These are phyloP conservation scores for Alternaria ethzedia DNA, from an alignment of 2,329 filamentous ascomycete genomes.

Conservation along the genomic window DNA sequence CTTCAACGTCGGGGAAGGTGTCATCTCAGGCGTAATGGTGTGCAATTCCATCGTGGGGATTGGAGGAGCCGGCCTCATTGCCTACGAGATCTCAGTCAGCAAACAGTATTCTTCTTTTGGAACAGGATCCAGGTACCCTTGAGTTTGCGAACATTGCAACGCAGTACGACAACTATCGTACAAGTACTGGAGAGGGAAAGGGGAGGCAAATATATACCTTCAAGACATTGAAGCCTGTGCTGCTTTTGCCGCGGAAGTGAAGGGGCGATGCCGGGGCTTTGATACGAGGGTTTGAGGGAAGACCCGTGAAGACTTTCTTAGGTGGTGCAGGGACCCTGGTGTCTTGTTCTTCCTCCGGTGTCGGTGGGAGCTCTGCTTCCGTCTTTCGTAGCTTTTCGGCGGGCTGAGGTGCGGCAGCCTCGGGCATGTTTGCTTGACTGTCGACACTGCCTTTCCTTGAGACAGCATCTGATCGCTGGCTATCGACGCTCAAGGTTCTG, in stretches of 20 bases:
- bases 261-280: conserved; percentile 29
- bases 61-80: conserved; percentile 29
- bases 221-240: conserved; percentile 46
- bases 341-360: conserved; percentile 34
- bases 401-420: background rate
- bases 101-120: background rate
- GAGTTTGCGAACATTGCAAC: conserved; percentile 10
- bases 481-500: conserved; percentile 20
- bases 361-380: conserved; percentile 35
- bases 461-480: conserved; percentile 2
- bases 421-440: background rate
- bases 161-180: conserved; percentile 22
- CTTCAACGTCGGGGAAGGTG: conserved; percentile 34
- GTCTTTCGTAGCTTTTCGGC: conserved; percentile 6
- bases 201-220: conserved; percentile 42
- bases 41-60: conserved; percentile 21
- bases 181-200: conserved; percentile 27
- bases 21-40: conserved; percentile 40
- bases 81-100: conserved; percentile 12
- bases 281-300: conserved; percentile 40
- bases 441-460: conserved; percentile 3
- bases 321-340: conserved; percentile 22
- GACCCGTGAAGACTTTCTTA: conserved; percentile 33
- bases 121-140: conserved; percentile 10
- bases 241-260: conserved; percentile 46